These are phyloP conservation scores for Thermothelomyces thermophilus DNA, from an alignment of 2,329 filamentous ascomycete genomes.

Conservation along the genomic window DNA sequence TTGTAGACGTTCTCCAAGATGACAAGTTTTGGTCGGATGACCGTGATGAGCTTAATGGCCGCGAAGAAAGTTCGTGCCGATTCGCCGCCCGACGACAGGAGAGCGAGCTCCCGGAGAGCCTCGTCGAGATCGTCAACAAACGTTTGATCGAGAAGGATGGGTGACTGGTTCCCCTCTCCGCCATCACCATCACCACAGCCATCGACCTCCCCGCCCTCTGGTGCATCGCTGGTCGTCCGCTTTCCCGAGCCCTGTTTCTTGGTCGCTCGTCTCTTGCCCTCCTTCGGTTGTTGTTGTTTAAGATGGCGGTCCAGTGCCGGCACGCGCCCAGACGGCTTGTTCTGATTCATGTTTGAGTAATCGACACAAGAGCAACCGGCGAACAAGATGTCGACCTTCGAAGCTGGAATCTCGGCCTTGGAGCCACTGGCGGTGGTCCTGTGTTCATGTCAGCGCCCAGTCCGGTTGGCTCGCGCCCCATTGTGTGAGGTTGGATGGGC, in stretches of 20 bases:
- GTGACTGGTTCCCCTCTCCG: neutral
- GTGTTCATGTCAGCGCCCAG: slow-evolving; percentile 6
- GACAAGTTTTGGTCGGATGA: slow-evolving; percentile 52
- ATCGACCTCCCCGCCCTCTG: too few species aligned
- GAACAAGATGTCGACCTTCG: slow-evolving; percentile 56
- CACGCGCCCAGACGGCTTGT: slow-evolving; percentile 26
- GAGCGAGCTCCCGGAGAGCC: slow-evolving; percentile 4
- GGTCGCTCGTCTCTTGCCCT: slow-evolving; percentile 22
- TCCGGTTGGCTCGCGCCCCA: slow-evolving; percentile 33
- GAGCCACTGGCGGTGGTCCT: slow-evolving; percentile 63
- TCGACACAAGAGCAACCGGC: slow-evolving; percentile 73
- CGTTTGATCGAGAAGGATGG: neutral
- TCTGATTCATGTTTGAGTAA: slow-evolving; percentile 57
- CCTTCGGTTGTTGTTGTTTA: neutral
- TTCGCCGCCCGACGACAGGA: slow-evolving; percentile 10
- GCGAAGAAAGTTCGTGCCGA: slow-evolving; percentile 26
- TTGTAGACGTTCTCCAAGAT: slow-evolving; percentile 64
- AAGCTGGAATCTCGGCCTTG: slow-evolving; percentile 46
- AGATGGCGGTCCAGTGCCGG: slow-evolving; percentile 10
- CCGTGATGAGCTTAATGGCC: slow-evolving; percentile 27
- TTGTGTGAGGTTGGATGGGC: neutral
- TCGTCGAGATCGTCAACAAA: slow-evolving; percentile 10
- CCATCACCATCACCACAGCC: too few species aligned
- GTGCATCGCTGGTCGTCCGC: neutral
- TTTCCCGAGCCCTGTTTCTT: slow-evolving; percentile 36